phyloP scores from a whole-genome alignment of 352 stramenopile genomes.

The Pythium volutum region DNA sequence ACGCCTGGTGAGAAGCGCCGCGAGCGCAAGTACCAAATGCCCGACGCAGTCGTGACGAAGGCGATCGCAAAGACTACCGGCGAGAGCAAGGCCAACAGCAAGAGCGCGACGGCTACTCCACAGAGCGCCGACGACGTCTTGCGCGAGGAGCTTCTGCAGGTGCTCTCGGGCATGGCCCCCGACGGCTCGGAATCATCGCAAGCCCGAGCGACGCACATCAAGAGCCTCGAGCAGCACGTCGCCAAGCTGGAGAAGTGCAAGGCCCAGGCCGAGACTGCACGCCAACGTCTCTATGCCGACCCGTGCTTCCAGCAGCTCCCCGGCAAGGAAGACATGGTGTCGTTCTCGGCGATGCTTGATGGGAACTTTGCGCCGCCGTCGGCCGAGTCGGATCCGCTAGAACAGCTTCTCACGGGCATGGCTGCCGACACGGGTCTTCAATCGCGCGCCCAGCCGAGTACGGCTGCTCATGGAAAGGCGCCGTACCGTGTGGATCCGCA shows the following conservation, averaged over 20 bases:
- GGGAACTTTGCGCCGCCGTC: neutral
- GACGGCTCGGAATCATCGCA: neutral
- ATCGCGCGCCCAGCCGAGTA: neutral
- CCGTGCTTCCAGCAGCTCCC: slow-evolving; percentile 12
- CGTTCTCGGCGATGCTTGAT: slow-evolving; percentile 17
- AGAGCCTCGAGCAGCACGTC: slow-evolving; percentile 17
- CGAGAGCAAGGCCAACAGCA: neutral
- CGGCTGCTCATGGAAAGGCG: slow-evolving; percentile 4
- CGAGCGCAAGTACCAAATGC: slow-evolving; percentile 28
- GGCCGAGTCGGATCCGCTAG: slow-evolving; percentile 16
- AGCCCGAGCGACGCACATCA: neutral
- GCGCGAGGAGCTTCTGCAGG: slow-evolving; percentile 24
- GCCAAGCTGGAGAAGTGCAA: slow-evolving; percentile 13
- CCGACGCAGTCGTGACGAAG: neutral
- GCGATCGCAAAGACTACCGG: neutral
- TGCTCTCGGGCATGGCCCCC: slow-evolving; percentile 19
- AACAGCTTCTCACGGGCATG: slow-evolving; percentile 25
- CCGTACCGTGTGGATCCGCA: slow-evolving; percentile 20
- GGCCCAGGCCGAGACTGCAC: slow-evolving; percentile 7
- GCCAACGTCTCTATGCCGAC: slow-evolving; percentile 13
- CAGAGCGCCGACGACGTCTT: slow-evolving; percentile 14
- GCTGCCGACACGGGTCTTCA: slow-evolving; percentile 13
- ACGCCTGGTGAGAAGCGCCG: slow-evolving; percentile 40
- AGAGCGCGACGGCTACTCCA: neutral
- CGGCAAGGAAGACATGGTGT: slow-evolving; percentile 17